Evolutionary conservation across 2,329 filamentous ascomycete genomes (phyloP), one percentile per base, ranked within the genome.

Genomic region (Beauveria medogensis): DNA sequence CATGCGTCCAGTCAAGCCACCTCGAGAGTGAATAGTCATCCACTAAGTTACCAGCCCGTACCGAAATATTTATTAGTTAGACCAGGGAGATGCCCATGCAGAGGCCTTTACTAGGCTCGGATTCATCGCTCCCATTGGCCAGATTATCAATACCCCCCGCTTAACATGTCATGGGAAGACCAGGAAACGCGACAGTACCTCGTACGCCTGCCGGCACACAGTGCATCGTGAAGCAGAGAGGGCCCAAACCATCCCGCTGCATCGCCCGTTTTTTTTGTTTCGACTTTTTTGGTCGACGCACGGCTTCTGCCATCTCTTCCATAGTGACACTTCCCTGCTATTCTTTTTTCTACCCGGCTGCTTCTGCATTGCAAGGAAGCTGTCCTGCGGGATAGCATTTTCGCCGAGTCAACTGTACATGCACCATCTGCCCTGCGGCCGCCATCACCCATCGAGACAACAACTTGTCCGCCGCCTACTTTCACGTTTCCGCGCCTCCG

Each of bases 161-260:
- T 74, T 73, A 72, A 71, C 72, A 69, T 73, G 71, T 73, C 72
- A 72, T 73, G 65, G 65, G 65, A 37, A 70, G 47, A 57, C 9
- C 12, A 65, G 67, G 66, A 69, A 70, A 67, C 65, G 66, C 66
- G 65, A 66, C 34, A 37, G 34, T 37, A 37, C 34, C 34, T 37
- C 34, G 34, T 37, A 5, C 34, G 5, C 34, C 14, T 14, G 34
- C 14, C 5, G 14, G 34, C 34, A 37, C 34, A 37, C 34, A 37
- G 34, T 37, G 28, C 51, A 60, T 55, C 43, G 50, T 59, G 40
- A 53, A 53, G 37, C 22, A 59, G 24, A n/a, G 34, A 59, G 41
- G 48, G 30, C 28, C 56, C 28, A 16, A 46, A 53, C 48, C 56
- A 53, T 59, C 24, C 50, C 48, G 41, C 30, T 26, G 50, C 58